Conservation (phyloP, 352 stramenopile genomes). For the Pythium rhizo-oryzae region DNA sequence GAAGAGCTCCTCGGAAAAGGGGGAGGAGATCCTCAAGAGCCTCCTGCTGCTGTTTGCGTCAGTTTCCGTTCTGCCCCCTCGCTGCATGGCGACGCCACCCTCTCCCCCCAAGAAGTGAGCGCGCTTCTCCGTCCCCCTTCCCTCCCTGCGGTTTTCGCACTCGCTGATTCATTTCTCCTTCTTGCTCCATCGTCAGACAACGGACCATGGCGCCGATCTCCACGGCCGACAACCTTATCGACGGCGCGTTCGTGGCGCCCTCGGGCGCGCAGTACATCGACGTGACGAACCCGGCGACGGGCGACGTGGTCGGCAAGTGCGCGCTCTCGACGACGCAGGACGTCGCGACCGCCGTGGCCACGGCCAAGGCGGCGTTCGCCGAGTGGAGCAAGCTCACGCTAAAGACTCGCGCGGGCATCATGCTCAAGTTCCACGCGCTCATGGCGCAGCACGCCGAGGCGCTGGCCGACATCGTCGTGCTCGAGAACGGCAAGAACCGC, state of each 20-base stretch:
- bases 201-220: constrained; percentile 5
- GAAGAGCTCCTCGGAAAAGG: constrained; percentile 16
- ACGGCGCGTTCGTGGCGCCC: constrained; percentile 60
- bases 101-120: background rate
- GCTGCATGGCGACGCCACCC: constrained; percentile 31
- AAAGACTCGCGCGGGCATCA: constrained; percentile 94
- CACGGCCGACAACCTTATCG: constrained; percentile 68
- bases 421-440: constrained; percentile 97
- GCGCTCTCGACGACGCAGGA: constrained; percentile 83
- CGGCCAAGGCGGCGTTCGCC: constrained; percentile 83
- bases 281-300: constrained; percentile 68
- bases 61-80: background rate
- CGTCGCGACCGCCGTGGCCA: constrained; percentile 84
- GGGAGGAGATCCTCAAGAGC: constrained; percentile 4
- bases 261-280: constrained; percentile 46
- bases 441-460: constrained; percentile 91
- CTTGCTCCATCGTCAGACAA: constrained; percentile 5
- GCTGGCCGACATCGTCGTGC: constrained; percentile 93
- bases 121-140: background rate
- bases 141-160: background rate
- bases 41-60: background rate
- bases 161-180: background rate
- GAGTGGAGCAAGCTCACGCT: constrained; percentile 92
- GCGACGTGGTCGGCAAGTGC: constrained; percentile 75
- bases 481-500: constrained; percentile 98